Percentiles rank a stretch among this genome's conserved stretches.
These are phyloP conservation scores for Pseudocercospora pini-densiflorae DNA, from an alignment of 2,329 filamentous ascomycete genomes.

Conservation along the genomic window DNA sequence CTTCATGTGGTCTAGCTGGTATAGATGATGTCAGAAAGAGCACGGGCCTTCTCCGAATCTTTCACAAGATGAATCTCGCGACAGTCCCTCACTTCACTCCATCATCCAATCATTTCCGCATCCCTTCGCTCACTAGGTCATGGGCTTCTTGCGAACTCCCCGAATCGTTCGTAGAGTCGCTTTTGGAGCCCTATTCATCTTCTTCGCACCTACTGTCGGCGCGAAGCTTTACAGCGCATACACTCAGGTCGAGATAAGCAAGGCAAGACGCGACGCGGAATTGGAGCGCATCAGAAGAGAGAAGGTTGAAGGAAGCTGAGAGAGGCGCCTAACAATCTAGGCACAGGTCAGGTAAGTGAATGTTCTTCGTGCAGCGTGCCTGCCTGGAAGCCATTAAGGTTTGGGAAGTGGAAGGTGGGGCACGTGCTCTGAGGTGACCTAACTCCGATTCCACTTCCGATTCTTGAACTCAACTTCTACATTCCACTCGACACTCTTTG, in stretches of 20 bases:
- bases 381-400: conserved; percentile 8
- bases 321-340: not conserved
- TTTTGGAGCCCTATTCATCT: conserved; percentile 14
- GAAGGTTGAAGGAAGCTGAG: not conserved
- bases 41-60: not conserved
- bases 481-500: not conserved
- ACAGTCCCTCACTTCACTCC: not conserved
- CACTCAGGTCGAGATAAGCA: conserved; percentile 17
- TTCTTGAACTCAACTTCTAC: not conserved
- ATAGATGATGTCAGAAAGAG: not conserved
- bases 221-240: conserved; percentile 17
- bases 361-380: not conserved
- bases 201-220: conserved; percentile 15
- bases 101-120: not conserved
- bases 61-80: not conserved
- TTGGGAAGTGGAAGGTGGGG: not conserved
- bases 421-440: not conserved
- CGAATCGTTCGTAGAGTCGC: conserved; percentile 13
- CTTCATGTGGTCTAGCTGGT: not conserved
- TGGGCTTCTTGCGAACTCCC: not conserved
- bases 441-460: not conserved
- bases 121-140: not conserved
- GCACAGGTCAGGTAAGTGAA: not conserved
- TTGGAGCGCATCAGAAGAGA: conserved; percentile 17
- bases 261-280: conserved; percentile 18